Evolutionary conservation across 2,329 filamentous ascomycete genomes (phyloP).

Genomic region (Diaporthe sp.): DNA sequence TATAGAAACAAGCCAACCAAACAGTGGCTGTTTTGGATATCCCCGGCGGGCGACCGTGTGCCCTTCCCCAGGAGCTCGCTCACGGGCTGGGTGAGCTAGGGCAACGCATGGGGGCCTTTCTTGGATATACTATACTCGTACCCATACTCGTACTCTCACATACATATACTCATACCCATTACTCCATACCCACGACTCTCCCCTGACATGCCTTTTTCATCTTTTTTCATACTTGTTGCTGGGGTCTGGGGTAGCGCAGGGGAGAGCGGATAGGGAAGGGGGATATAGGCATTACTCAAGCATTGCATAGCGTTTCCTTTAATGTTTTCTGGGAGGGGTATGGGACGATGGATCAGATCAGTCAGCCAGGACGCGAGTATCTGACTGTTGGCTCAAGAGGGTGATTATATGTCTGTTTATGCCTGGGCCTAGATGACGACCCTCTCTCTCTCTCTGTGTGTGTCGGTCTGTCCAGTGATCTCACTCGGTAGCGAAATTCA

Average conservation of each 20-base stretch:
- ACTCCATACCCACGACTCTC: neutral
- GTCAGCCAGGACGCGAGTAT: neutral
- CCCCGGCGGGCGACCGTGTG: neutral
- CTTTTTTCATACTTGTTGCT: neutral
- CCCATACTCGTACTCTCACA: neutral
- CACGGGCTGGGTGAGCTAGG: slow-evolving; percentile 2
- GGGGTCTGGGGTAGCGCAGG: neutral
- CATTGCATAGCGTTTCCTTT: slow-evolving; percentile 34
- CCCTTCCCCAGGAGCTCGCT: neutral
- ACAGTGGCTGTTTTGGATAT: neutral
- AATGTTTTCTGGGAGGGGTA: neutral
- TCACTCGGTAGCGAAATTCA: slow-evolving; percentile 1
- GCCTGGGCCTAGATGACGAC: slow-evolving; percentile 10
- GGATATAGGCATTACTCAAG: slow-evolving; percentile 15
- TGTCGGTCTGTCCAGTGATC: neutral
- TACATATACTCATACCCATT: slow-evolving; percentile 11
- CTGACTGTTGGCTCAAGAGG: neutral
- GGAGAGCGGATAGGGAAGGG: neutral
- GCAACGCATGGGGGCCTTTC: neutral
- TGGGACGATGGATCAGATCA: neutral
- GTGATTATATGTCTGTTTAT: neutral
- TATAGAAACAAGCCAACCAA: neutral
- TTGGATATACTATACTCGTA: slow-evolving; percentile 25
- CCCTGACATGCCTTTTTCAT: neutral
- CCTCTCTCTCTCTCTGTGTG: neutral